Base-by-base conservation (phyloP, 352 stramenopile genomes). In the Phytophthora tentaculata region DNA sequence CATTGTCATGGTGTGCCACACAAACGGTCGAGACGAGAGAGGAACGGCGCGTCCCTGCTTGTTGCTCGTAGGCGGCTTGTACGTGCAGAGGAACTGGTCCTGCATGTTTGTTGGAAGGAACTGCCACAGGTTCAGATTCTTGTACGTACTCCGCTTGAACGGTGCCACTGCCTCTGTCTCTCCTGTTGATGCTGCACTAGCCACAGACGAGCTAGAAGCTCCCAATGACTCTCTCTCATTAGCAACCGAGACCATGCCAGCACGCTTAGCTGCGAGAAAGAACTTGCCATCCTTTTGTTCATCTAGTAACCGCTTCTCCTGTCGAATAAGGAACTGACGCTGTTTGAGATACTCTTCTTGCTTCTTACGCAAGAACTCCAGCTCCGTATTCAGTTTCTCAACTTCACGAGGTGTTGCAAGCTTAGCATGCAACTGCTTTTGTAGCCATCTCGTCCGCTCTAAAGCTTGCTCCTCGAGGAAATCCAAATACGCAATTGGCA, bases 1-100 rank as follows among this genome's bases (percentile, higher is more conserved):
- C 87, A 95, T 95, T 1, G 87, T 95, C 82, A 95, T 93, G 5
- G 87, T 95, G 63, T 94, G 86, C 86, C 86, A 94, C 39, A 87
- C 86, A 43, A 90, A 87, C 32, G 77, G 76, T 4, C 67, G 54
- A 44, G 71, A 78, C 5, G 66, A 65, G 24, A 69, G 56, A 19
- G 64, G 48, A 8, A 49, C 57, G 41, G 66, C 58, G 43, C 58
- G 37, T 26, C 57, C 35, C 37, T 35, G 41, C 12, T 71, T 58
- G 51, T 63, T 68, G 5, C 28, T 37, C 19, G 57, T 53, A 20
- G 69, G 60, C 5, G 83, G 79, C 24, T 88, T 79, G 52, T 82
- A 76, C 43, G 80, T 80, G 61, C 74, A 88, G 1, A 94, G 59
- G 54, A 91, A 94, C 67, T 94, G 86, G 57, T 94, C 77, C 68